A percentile compares a stretch with the other conserved stretches of the same genome.
These are phyloP conservation scores for Piedraia hortae DNA, from an alignment of 2,329 filamentous ascomycete genomes.

Conservation along the genomic window DNA sequence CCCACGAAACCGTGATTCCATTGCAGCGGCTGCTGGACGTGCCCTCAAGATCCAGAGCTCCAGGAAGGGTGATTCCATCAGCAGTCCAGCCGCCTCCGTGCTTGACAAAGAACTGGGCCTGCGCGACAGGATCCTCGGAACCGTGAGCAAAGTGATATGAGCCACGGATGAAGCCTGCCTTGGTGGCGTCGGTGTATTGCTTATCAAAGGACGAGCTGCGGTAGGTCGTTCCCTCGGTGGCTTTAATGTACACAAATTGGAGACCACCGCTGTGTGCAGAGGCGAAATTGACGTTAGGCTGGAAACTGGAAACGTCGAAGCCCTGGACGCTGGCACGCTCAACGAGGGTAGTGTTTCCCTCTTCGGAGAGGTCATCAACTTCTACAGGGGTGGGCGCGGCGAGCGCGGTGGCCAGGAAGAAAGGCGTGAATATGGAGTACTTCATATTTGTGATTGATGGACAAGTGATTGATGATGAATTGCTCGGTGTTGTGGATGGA, in stretches of 20 bases:
- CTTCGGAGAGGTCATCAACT: no score
- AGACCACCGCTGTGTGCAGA: slow-evolving; percentile 10
- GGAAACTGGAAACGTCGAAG: slow-evolving; percentile 14
- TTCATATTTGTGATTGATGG: no score
- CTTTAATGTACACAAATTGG: slow-evolving; percentile 14
- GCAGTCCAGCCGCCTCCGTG: slow-evolving; percentile 27
- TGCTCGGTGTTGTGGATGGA: no score
- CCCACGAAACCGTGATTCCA: slow-evolving; percentile 19
- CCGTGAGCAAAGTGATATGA: slow-evolving; percentile 30
- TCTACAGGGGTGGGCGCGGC: no score
- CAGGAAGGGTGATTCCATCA: slow-evolving; percentile 26
- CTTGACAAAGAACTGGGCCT: slow-evolving; percentile 25
- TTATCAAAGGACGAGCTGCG: slow-evolving; percentile 15
- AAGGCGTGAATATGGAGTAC: no score
- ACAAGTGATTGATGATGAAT: no score
- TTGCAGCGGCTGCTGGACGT: slow-evolving; percentile 14
- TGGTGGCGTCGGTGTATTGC: slow-evolving; percentile 24
- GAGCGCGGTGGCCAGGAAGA: no score
- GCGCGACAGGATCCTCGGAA: slow-evolving; percentile 13
- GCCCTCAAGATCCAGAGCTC: slow-evolving; percentile 25
- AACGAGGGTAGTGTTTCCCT: no score
- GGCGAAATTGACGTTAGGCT: slow-evolving; percentile 10
- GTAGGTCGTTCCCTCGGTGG: slow-evolving; percentile 4
- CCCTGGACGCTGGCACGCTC: slow-evolving; percentile 4
- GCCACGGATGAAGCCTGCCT: slow-evolving; percentile 25